Evolutionary conservation across 1,284 basidiomycete genomes (phyloP).

Genomic region (Vanrija sp.): DNA sequence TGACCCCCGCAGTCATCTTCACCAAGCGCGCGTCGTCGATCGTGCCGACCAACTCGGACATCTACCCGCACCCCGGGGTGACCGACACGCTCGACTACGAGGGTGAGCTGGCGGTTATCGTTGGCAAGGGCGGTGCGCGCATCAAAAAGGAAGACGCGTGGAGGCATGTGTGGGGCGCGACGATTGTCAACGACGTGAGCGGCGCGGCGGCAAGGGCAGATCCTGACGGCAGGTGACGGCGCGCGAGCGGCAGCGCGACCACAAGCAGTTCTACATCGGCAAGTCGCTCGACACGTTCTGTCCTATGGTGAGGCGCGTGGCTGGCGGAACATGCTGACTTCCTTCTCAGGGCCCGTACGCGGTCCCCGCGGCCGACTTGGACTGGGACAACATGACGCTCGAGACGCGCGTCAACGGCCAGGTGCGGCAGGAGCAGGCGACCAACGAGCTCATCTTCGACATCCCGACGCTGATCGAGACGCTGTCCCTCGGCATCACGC

Average conservation of each 20-base stretch:
- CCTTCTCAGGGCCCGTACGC: constrained; percentile 21
- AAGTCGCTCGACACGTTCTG: constrained; percentile 48
- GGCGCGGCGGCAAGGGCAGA: not conserved
- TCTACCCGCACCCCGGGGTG: constrained; percentile 40
- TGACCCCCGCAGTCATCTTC: constrained; percentile 32
- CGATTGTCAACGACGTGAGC: constrained; percentile 38
- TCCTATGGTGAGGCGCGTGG: constrained; percentile 31
- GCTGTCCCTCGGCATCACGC: constrained; percentile 37
- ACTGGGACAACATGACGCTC: constrained; percentile 25
- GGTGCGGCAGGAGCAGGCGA: constrained; percentile 35
- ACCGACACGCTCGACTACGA: constrained; percentile 42
- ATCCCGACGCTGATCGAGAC: constrained; percentile 45
- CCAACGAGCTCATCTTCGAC: constrained; percentile 42
- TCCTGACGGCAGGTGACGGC: constrained; percentile 21
- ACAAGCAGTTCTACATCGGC: constrained; percentile 46
- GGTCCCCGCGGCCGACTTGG: constrained; percentile 10
- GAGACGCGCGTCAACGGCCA: constrained; percentile 41
- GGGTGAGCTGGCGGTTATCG: constrained; percentile 44
- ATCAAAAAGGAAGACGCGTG: constrained; percentile 42
- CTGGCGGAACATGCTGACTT: not conserved
- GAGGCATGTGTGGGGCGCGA: constrained; percentile 43
- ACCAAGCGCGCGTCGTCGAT: constrained; percentile 45
- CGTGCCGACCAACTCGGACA: constrained; percentile 23
- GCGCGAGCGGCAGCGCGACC: constrained; percentile 40
- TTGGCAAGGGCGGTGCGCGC: constrained; percentile 38